A percentile compares a stretch with the other conserved stretches of the same genome.
These are phyloP conservation scores for Triticum aestivum DNA, from an alignment of 176 grass and related monocot species.

Conservation along the genomic window IWGSC_CS_RefSeq_v2.1 NC_057814.1:489988445-489988944, in stretches of 20 bases:
- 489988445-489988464: not conserved
- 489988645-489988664: too few species aligned
- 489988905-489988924: slow-evolving; percentile 96
- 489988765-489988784: slow-evolving; percentile 87
- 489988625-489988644: too few species aligned
- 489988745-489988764: slow-evolving; percentile 97
- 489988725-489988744: not conserved
- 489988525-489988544: not conserved
- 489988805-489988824: slow-evolving; percentile 98
- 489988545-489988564: not conserved
- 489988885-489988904: slow-evolving; percentile 96
- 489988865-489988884: slow-evolving; percentile 85
- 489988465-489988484: not conserved
- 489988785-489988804: slow-evolving; percentile 78
- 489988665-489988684: not conserved
- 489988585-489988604: not conserved
- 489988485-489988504: not conserved
- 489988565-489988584: slow-evolving; percentile 7
- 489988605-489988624: not conserved
- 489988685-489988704: not conserved
- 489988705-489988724: not conserved
- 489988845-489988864: slow-evolving; percentile 98
- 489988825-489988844: slow-evolving; percentile 93
- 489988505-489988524: not conserved
- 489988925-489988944: slow-evolving; percentile 96